These are phyloP conservation scores for Arthroderma sp. DNA, from an alignment of 2,329 filamentous ascomycete species.

Conservation along the genomic window DNA sequence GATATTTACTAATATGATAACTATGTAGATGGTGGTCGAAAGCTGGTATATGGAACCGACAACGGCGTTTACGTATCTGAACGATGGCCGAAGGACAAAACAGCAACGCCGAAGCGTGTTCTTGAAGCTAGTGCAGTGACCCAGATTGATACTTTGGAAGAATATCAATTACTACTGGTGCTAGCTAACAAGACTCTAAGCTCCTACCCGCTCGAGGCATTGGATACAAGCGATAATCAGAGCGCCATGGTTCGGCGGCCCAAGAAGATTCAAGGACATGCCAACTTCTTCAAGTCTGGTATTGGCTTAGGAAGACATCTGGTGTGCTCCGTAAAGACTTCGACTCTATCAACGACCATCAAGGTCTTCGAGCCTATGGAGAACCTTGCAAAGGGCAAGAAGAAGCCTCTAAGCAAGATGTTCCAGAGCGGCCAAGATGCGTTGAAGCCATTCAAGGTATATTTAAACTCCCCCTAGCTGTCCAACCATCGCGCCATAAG, in stretches of 20 bases:
- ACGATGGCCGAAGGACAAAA: slow-evolving; percentile 70
- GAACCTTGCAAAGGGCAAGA: slow-evolving; percentile 82
- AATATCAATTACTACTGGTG: slow-evolving; percentile 83
- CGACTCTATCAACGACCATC: slow-evolving; percentile 84
- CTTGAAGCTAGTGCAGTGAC: slow-evolving; percentile 80
- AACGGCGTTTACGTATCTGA: slow-evolving; percentile 87
- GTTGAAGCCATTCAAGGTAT: slow-evolving; percentile 77
- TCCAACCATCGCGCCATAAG: neutral
- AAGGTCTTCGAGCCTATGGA: slow-evolving; percentile 99
- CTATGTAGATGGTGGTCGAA: slow-evolving; percentile 73
- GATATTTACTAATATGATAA: slow-evolving; percentile 13
- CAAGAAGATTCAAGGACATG: slow-evolving; percentile 93
- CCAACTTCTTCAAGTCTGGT: slow-evolving; percentile 96
- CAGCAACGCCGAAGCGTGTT: slow-evolving; percentile 62
- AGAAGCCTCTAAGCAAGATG: slow-evolving; percentile 92
- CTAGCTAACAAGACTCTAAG: slow-evolving; percentile 85
- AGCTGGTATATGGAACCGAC: slow-evolving; percentile 89
- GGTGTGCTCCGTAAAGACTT: slow-evolving; percentile 93
- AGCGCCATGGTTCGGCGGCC: slow-evolving; percentile 69
- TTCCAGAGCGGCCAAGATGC: slow-evolving; percentile 89
- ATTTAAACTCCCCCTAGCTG: slow-evolving; percentile 10
- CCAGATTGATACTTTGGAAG: slow-evolving; percentile 90
- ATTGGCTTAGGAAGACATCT: slow-evolving; percentile 89
- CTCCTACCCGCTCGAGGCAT: slow-evolving; percentile 74
- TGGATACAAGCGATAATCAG: slow-evolving; percentile 66